Percentiles rank a stretch among this genome's conserved stretches.
Conservation (phyloP, 129 eudicot genomes). For the Smallanthus sonchifolius region DNA sequence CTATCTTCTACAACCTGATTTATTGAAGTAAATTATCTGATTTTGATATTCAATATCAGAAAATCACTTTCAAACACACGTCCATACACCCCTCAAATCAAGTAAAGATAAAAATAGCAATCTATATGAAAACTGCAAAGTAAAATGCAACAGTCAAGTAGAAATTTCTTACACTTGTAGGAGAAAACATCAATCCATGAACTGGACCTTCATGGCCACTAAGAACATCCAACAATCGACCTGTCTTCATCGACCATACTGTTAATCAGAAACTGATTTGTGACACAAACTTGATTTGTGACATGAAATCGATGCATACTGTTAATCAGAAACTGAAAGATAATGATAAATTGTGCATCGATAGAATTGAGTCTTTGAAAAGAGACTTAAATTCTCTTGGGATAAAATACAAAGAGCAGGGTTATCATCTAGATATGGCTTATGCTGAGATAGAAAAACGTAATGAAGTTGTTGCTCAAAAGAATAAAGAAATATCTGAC, state of each 20-base stretch:
- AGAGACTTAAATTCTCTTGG: too few relatives aligned
- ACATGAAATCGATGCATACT: too few relatives aligned
- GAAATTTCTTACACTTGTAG: conserved; percentile 59
- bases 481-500: too few relatives aligned
- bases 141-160: background rate
- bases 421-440: too few relatives aligned
- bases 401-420: too few relatives aligned
- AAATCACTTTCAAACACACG: background rate
- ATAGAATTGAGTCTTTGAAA: too few relatives aligned
- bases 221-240: conserved; percentile 79
- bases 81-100: background rate
- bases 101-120: background rate
- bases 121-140: background rate
- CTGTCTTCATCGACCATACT: conserved; percentile 99
- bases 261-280: too few relatives aligned
- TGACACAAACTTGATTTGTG: too few relatives aligned
- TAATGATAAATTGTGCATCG: too few relatives aligned
- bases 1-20: background rate
- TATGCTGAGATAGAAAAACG: too few relatives aligned
- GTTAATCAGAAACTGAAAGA: too few relatives aligned
- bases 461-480: too few relatives aligned
- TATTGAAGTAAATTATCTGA: background rate
- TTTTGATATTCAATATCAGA: background rate
- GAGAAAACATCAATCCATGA: conserved; percentile 94
- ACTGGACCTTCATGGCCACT: conserved; percentile 99